Evolutionary conservation across 805 yeast species (phyloP).

Genomic region (Myxozyma lipomycoides): DNA sequence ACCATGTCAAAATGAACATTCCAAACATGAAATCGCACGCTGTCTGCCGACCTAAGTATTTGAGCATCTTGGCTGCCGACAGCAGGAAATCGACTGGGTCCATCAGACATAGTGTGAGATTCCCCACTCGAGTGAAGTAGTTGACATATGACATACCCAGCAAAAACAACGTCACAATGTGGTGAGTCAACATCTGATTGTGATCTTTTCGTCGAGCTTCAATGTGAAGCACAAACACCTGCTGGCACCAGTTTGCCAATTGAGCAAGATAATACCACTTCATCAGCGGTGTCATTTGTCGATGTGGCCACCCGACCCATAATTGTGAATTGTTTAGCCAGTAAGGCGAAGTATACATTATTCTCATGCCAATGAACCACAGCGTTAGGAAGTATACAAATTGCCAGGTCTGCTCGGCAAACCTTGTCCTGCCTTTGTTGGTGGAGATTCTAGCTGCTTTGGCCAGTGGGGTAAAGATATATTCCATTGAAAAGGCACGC

Average conservation of each 20-base stretch:
- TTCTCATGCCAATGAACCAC: slow-evolving; percentile 52
- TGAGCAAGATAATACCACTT: slow-evolving; percentile 70
- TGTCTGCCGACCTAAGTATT: slow-evolving; percentile 58
- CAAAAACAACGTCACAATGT: slow-evolving; percentile 68
- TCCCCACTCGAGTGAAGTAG: slow-evolving; percentile 73
- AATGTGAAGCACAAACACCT: slow-evolving; percentile 67
- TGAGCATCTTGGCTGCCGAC: slow-evolving; percentile 69
- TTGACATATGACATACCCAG: slow-evolving; percentile 68
- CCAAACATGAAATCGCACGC: slow-evolving; percentile 68
- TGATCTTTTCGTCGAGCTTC: slow-evolving; percentile 81
- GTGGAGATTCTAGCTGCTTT: slow-evolving; percentile 42
- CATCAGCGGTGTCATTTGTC: slow-evolving; percentile 47
- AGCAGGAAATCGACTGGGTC: slow-evolving; percentile 75
- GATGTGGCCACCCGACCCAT: slow-evolving; percentile 73
- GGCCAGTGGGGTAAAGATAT: slow-evolving; percentile 57
- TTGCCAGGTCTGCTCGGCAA: slow-evolving; percentile 86
- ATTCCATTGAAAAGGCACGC: slow-evolving; percentile 59
- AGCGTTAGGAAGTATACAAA: slow-evolving; percentile 55
- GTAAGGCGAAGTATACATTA: slow-evolving; percentile 59
- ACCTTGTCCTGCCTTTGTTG: slow-evolving; percentile 56
- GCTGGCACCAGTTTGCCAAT: slow-evolving; percentile 77
- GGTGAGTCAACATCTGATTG: slow-evolving; percentile 83
- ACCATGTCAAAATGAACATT: slow-evolving; percentile 65
- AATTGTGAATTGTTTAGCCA: slow-evolving; percentile 54
- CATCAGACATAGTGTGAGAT: slow-evolving; percentile 72